Percentiles rank a stretch among this genome's conserved stretches.
Evolutionary conservation across 1,284 basidiomycete genomes (phyloP).

Genomic region (Schizophyllum commune): DNA sequence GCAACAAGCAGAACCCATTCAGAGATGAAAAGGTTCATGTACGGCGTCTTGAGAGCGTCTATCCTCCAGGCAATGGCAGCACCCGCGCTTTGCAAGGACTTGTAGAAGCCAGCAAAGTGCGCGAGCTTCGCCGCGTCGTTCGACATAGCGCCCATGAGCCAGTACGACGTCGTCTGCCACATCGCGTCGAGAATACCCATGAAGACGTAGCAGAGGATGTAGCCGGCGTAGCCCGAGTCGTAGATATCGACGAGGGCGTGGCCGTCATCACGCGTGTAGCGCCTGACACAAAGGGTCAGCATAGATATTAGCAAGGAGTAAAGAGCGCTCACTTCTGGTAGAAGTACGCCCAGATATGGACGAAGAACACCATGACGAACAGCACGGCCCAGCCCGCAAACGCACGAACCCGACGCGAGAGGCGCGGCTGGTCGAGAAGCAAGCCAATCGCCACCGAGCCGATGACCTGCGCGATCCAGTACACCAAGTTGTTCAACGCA

Average conservation of each 20-base stretch:
- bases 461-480: slow-evolving; percentile 62
- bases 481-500: slow-evolving; percentile 59
- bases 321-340: slow-evolving; percentile 49
- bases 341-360: slow-evolving; percentile 63
- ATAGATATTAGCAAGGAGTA: neutral
- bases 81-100: slow-evolving; percentile 49
- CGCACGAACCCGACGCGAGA: slow-evolving; percentile 54
- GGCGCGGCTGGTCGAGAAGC: slow-evolving; percentile 46
- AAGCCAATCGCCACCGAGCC: slow-evolving; percentile 57
- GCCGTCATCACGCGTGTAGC: slow-evolving; percentile 46
- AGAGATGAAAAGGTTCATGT: slow-evolving; percentile 46
- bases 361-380: slow-evolving; percentile 51
- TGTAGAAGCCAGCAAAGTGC: slow-evolving; percentile 46
- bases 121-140: slow-evolving; percentile 52
- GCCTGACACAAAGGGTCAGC: slow-evolving; percentile 23
- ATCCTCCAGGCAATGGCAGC: slow-evolving; percentile 46
- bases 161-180: slow-evolving; percentile 55
- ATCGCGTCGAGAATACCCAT: slow-evolving; percentile 50
- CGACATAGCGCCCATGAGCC: slow-evolving; percentile 49
- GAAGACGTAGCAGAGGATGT: slow-evolving; percentile 54
- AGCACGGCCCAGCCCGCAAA: slow-evolving; percentile 56
- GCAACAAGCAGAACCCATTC: slow-evolving; percentile 43
- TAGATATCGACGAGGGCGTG: slow-evolving; percentile 43
- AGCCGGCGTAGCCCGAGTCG: slow-evolving; percentile 41
- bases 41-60: slow-evolving; percentile 39